Conservation (phyloP, 768 basidiomycete species). For the Pulveroboletus ravenelii region DNA sequence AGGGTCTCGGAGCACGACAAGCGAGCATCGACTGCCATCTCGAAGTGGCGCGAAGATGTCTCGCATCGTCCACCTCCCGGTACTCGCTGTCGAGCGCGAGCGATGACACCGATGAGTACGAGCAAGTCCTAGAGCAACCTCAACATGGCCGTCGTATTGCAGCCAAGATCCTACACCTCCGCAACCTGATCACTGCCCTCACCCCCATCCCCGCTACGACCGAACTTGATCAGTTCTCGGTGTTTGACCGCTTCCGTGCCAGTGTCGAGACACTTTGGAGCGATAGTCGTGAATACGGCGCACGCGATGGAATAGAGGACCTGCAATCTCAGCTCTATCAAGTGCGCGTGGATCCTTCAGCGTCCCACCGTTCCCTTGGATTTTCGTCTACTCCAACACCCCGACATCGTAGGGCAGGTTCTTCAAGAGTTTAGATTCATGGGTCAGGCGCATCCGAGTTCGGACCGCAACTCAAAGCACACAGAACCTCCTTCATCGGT, state of each 20-base stretch:
- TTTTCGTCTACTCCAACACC: constrained; percentile 2
- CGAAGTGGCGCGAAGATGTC: constrained; percentile 14
- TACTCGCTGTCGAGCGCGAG: neutral
- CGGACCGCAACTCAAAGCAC: no score
- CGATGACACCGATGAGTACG: constrained; percentile 1
- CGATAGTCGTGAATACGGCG: constrained; percentile 10
- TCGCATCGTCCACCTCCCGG: constrained; percentile 6
- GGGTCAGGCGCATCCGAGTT: neutral
- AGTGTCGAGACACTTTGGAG: constrained; percentile 18
- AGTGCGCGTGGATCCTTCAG: neutral
- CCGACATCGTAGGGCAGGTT: constrained; percentile 15
- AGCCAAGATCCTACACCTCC: constrained; percentile 13
- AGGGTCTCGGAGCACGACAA: constrained; percentile 11
- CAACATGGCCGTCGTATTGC: constrained; percentile 15
- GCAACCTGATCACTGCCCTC: constrained; percentile 16
- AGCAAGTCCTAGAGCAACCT: neutral
- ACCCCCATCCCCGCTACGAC: constrained; percentile 20
- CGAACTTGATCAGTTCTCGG: constrained; percentile 5
- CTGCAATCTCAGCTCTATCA: constrained; percentile 4
- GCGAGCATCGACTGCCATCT: constrained; percentile 20
- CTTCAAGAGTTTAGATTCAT: constrained; percentile 17
- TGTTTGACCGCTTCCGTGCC: constrained; percentile 19
- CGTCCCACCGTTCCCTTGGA: constrained; percentile 6
- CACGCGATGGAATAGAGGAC: constrained; percentile 4
- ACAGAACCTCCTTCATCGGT: neutral